These are phyloP conservation scores for Haematococcus sp. DNA, from an alignment of 139 green algal genomes.

Conservation along the genomic window DNA sequence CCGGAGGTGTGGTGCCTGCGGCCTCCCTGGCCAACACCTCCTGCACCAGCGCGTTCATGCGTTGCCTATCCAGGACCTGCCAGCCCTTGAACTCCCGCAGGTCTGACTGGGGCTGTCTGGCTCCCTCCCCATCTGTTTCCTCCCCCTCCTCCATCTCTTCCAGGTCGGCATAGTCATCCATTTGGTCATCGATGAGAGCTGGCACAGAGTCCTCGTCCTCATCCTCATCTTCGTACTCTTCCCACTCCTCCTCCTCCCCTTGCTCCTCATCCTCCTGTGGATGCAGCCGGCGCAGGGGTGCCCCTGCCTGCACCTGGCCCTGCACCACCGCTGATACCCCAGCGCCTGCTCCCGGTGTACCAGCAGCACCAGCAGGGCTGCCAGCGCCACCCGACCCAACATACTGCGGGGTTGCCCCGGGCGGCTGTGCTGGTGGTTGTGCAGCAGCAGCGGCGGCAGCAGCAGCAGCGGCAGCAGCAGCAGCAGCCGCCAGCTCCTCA, in stretches of 20 bases:
- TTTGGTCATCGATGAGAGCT: not conserved
- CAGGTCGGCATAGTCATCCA: constrained; percentile 7
- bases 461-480: not conserved
- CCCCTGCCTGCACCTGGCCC: too few species aligned
- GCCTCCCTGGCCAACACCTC: constrained; percentile 5
- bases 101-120: constrained; percentile 16
- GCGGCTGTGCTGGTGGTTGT: too few species aligned
- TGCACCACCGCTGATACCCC: not conserved
- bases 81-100: constrained; percentile 35
- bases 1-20: too few species aligned
- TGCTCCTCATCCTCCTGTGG: constrained; percentile 10
- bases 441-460: too few species aligned
- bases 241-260: constrained; percentile 22
- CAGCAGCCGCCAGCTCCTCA: not conserved
- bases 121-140: constrained; percentile 22
- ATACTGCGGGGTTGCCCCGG: too few species aligned
- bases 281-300: not conserved
- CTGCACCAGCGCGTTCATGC: constrained; percentile 17
- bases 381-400: too few species aligned
- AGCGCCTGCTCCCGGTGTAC: not conserved
- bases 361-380: too few species aligned
- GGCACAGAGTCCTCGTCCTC: constrained; percentile 2
- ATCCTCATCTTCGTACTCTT: constrained; percentile 6
- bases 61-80: constrained; percentile 30
- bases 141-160: constrained; percentile 12